A percentile compares a stretch with the other conserved stretches of the same genome.
phyloP scores from a whole-genome alignment of 139 green algal genomes.

The Tetradesmus lagerheimii region DNA sequence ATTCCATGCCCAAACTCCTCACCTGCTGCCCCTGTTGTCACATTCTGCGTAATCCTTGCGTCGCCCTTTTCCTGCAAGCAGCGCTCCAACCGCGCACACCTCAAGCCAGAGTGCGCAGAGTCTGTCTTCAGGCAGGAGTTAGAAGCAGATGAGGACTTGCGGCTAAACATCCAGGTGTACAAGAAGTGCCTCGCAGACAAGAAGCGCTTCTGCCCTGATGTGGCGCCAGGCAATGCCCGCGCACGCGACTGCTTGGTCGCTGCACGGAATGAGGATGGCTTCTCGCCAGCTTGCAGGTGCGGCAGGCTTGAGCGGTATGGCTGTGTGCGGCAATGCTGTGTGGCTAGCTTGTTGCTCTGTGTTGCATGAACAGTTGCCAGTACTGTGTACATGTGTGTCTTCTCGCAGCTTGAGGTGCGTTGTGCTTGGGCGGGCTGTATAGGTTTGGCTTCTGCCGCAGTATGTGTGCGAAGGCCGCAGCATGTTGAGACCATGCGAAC shows the following conservation, averaged over 20 bases:
- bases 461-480: too few relatives aligned
- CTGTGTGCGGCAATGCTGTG: not conserved
- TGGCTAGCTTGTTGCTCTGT: too few relatives aligned
- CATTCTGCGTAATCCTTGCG: not conserved
- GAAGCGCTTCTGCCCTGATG: constrained; percentile 70
- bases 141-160: constrained; percentile 85
- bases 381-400: too few relatives aligned
- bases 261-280: constrained; percentile 44
- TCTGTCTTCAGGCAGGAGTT: constrained; percentile 87
- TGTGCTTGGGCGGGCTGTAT: too few relatives aligned
- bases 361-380: too few relatives aligned
- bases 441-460: too few relatives aligned
- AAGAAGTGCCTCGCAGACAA: constrained; percentile 73
- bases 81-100: constrained; percentile 55
- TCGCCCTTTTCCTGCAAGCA: constrained; percentile 5
- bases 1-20: not conserved
- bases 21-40: not conserved
- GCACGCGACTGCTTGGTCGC: constrained; percentile 64
- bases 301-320: not conserved
- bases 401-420: too few relatives aligned
- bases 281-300: constrained; percentile 53
- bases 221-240: constrained; percentile 56
- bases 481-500: too few relatives aligned
- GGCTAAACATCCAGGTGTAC: constrained; percentile 73
- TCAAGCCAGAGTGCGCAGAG: constrained; percentile 78